Evolutionary conservation across 2,329 filamentous ascomycete species (phyloP).

Genomic region (Thelonectria blattea): DNA sequence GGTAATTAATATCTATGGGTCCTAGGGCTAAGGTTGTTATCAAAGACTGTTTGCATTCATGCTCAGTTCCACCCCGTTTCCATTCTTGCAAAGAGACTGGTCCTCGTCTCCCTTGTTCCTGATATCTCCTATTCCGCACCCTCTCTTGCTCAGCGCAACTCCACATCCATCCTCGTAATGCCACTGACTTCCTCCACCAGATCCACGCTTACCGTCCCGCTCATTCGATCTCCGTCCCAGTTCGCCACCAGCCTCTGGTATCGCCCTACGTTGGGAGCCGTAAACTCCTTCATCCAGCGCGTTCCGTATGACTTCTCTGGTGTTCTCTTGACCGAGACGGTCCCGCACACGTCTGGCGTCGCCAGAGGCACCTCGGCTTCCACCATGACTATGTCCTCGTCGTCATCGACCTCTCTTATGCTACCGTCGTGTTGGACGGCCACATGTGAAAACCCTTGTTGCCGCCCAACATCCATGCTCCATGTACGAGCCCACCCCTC

Average conservation of each 20-base stretch:
- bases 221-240: conserved; percentile 27
- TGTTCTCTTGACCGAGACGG: conserved; percentile 20
- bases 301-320: conserved; percentile 13
- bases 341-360: conserved; percentile 15
- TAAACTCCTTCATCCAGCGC: conserved; percentile 8
- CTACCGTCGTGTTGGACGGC: conserved; percentile 42
- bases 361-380: conserved; percentile 16
- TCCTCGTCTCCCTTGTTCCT: too few relatives aligned
- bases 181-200: conserved; percentile 45
- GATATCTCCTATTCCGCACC: not conserved
- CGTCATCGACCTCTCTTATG: conserved; percentile 40
- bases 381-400: conserved; percentile 42
- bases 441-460: conserved; percentile 26
- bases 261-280: conserved; percentile 19
- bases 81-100: too few relatives aligned
- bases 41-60: conserved; percentile 14
- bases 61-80: conserved; percentile 21
- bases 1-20: conserved; percentile 25
- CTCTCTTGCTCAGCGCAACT: conserved; percentile 40
- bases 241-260: conserved; percentile 25
- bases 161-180: conserved; percentile 47
- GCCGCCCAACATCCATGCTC: conserved; percentile 39
- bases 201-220: conserved; percentile 37
- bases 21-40: conserved; percentile 23
- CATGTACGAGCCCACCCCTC: conserved; percentile 44